Evolutionary conservation across 2,329 filamentous ascomycete genomes (phyloP), one percentile per base, ranked within the genome.

Genomic region (Thelonectria discophora): DNA sequence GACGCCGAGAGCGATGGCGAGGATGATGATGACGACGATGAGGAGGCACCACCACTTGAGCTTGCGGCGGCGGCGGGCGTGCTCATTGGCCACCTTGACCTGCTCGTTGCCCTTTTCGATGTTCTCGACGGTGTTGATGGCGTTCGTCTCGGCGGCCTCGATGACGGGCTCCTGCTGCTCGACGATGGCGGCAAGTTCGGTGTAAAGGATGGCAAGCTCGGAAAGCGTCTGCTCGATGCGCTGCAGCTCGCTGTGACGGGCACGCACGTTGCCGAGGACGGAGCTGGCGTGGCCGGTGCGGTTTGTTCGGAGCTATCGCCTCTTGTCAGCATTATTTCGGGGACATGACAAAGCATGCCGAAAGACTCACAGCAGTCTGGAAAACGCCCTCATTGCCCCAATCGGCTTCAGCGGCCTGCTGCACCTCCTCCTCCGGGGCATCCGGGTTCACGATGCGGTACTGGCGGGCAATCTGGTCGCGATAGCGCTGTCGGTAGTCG

Each of bases 401-500:
- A 74, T 93, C 88, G 55, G 87, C 82, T 68, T 91, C 83, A 21
- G 87, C 81, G 3, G 90, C 90, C 74, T 91, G 81, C 50, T 84
- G 80, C 3, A 94, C 88, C 77, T 94, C 90, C 1, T 84, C 80
- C 62, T 93, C 90, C 50, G 85, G 85, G n/a, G 91, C 92, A 46
- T 93, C 88, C 53, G 91, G 91, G 75, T 93, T 92, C 68, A 93
- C 90, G 73, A 94, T 93, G 58, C 87, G 84, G 77, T 92, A 94
- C 77, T 95, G 92, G 71, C 92, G 85, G 60, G 87, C 87, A 73
- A 94, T 92, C 76, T 93, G 90, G 65, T 93, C 90, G 63, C 89
- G 86, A 76, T 93, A 93, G 66, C 88, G 82, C 73, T 86, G 83
- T 73, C 86, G 84, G 80, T 92, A 94, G 47, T 85, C 83, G 61